Evolutionary conservation across 176 grass and related monocot genomes (phyloP).

Genomic region (Stipa capillata): DNA sequence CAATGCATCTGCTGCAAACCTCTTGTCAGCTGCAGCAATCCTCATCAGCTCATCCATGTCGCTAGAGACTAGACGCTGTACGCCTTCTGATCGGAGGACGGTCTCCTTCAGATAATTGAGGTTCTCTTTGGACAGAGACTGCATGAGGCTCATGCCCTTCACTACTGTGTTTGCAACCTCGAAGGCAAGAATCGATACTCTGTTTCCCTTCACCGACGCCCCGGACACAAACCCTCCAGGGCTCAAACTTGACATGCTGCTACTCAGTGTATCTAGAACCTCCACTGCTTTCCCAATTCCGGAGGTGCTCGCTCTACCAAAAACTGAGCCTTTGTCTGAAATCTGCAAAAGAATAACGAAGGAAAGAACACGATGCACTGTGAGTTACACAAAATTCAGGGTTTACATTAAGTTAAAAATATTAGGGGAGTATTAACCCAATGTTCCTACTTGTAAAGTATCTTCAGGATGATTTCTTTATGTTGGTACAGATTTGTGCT

Average conservation of each 20-base stretch:
- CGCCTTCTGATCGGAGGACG: conserved; percentile 35
- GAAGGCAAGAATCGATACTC: conserved; percentile 68
- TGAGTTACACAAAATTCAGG: background rate
- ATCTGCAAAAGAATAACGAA: conserved; percentile 14
- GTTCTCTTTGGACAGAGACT: conserved; percentile 55
- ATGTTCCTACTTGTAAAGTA: too few relatives aligned
- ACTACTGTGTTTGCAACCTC: conserved; percentile 87
- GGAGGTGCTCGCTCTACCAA: conserved; percentile 72
- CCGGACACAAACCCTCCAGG: conserved; percentile 41
- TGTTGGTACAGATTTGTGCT: too few relatives aligned
- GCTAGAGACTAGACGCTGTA: conserved; percentile 44
- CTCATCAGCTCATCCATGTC: conserved; percentile 33
- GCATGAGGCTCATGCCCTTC: conserved; percentile 50
- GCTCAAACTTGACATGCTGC: conserved; percentile 78
- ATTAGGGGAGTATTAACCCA: background rate
- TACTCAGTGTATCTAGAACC: conserved; percentile 68
- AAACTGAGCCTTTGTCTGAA: conserved; percentile 29
- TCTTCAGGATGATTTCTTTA: too few relatives aligned
- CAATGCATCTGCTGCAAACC: conserved; percentile 15
- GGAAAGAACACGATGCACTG: background rate
- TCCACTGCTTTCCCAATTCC: conserved; percentile 75
- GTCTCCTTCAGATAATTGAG: conserved; percentile 34
- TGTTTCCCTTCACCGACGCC: conserved; percentile 38
- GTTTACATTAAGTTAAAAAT: background rate
- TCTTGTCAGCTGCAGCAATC: conserved; percentile 57